Percentiles rank a stretch among this genome's conserved stretches.
Conservation (phyloP, 305 asterid genomes). For the Plantago coronopus region DNA sequence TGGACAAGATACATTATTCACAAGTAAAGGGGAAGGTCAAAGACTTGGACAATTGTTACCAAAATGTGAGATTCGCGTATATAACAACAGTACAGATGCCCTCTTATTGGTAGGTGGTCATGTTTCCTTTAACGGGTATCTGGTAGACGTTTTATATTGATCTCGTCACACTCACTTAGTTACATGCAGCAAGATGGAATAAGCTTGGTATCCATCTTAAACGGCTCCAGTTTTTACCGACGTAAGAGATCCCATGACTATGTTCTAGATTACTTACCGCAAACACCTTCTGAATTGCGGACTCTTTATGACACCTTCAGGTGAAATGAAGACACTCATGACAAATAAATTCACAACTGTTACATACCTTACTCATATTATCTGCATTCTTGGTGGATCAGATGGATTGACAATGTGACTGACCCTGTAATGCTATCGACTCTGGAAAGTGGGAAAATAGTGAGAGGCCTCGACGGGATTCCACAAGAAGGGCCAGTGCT, state of each 20-base stretch:
- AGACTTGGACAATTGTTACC: conserved; percentile 52
- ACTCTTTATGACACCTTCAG: conserved; percentile 43
- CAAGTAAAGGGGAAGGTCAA: conserved; percentile 65
- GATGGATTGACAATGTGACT: conserved; percentile 47
- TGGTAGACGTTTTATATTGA: not conserved
- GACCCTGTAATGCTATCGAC: conserved; percentile 78
- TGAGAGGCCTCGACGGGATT: conserved; percentile 65
- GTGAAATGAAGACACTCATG: conserved; percentile 22
- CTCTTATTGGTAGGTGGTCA: conserved; percentile 62
- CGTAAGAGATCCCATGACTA: conserved; percentile 54
- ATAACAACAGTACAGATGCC: conserved; percentile 52
- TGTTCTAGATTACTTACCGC: conserved; percentile 72
- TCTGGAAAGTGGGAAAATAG: conserved; percentile 52
- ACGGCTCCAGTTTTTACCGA: conserved; percentile 57
- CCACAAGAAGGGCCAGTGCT: conserved; percentile 83
- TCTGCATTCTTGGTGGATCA: conserved; percentile 18
- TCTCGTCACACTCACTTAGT: conserved; percentile 6
- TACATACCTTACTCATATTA: not conserved
- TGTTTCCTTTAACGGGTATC: too few species aligned
- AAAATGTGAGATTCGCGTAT: conserved; percentile 56
- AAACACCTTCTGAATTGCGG: conserved; percentile 53
- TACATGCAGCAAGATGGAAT: conserved; percentile 58
- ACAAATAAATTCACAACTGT: not conserved
- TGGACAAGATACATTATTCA: conserved; percentile 68
- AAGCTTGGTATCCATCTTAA: conserved; percentile 51